Conservation (phyloP, 345 rosid species). For the Angophora floribunda region DNA sequence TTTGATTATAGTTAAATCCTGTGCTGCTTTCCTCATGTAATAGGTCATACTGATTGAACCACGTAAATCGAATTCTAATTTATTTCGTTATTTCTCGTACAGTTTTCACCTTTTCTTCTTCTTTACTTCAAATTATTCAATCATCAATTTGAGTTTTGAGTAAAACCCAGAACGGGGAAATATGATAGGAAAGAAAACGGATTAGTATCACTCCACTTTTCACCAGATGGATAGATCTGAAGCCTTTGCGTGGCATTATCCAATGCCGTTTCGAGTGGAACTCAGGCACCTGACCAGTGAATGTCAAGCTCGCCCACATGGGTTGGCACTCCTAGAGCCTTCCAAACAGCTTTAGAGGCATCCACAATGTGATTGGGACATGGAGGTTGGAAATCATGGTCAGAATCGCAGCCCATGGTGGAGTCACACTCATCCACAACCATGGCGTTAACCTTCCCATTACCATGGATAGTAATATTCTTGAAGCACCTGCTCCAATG, state of each 20-base stretch:
- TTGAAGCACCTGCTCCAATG: not conserved
- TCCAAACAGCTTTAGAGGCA: not conserved
- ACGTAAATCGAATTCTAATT: not conserved
- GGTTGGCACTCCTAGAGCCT: not conserved
- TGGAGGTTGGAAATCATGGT: not conserved
- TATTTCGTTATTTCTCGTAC: not conserved
- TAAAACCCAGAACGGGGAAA: not conserved
- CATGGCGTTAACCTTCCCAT: not conserved
- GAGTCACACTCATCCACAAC: not conserved
- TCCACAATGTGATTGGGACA: not conserved
- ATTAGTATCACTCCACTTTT: not conserved
- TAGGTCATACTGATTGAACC: not conserved
- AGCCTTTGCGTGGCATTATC: not conserved
- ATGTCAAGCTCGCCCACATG: not conserved
- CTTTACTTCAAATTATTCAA: not conserved
- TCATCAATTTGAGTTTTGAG: not conserved
- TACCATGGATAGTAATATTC: not conserved
- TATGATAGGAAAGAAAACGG: not conserved
- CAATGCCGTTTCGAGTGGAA: not conserved
- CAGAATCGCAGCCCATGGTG: not conserved
- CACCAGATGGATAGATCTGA: not conserved
- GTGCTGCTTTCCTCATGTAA: not conserved
- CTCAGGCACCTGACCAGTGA: not conserved
- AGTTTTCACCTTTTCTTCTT: not conserved
- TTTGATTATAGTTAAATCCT: not conserved